Base-by-base conservation (phyloP, 2,329 filamentous ascomycete genomes). In the Teratosphaeria nubilosa region DNA sequence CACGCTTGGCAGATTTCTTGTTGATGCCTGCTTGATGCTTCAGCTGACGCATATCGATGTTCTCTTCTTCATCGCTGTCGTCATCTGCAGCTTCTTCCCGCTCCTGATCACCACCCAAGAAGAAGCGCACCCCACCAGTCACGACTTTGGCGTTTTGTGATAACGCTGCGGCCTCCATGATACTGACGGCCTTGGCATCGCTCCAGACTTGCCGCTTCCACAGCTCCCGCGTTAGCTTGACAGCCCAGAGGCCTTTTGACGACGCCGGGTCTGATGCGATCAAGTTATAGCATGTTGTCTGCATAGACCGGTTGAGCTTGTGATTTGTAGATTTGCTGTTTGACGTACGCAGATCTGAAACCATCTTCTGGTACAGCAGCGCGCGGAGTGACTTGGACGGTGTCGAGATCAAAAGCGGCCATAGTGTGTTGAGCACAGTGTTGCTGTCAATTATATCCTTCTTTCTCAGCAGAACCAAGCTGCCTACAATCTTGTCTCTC, bases 131-230 rank as follows among this genome's bases (percentile, higher is more conserved):
- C 51, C 90, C 91, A 16, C 91, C 90, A 5, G 88, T 79, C 27
- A 94, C 84, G 3, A 97, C 91, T 76, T 99, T 99, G 67, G 95
- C 90, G 66, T 96, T 95, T 55, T 96, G 87, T 3, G 90, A 85
- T 58, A 99, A 76, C 57, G 87, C 86, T 0, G 92, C 91, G 74
- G 96, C 88, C 75, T 95, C 95, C 91, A 99, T 97, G 64, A 97
- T 89, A 68, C 96, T 91, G n/a, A 97, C 94, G 0, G 92, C 86
- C 72, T 91, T 94, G 1, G 91, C 84, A 68, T 99, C 94, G 10
- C 88, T 90, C 94, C 94, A 99, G 63, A 97, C 86, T 67, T 96
- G 91, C 53, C 92, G 83, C 75, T 91, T 95, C 94, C 94, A 99
- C 69, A 99, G 78, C 76, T 99, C 94, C 62, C 92, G 83, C 3